Evolutionary conservation across 257 asterid genomes (phyloP), one percentile per base, ranked within the genome.

Genomic region (Hygrophila difformis): DNA sequence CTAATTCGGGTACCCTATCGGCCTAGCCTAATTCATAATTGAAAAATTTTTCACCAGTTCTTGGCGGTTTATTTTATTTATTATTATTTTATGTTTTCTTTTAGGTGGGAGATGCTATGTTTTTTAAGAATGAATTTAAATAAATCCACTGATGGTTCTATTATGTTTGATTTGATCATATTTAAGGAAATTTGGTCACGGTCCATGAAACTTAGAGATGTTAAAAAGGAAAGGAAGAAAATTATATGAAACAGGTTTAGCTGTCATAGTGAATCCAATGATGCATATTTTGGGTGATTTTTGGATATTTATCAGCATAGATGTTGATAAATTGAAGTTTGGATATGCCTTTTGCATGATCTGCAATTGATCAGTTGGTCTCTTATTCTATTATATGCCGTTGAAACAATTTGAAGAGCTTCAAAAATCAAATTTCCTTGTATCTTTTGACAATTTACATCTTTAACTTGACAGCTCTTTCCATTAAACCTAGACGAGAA

Each of bases 1-100:
- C 24, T 18, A 23, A 38, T 52, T 62, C 83, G 75, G 84, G 91
- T 82, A 60, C 44, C 20, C 15, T 6, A 22, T n/a, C n/a, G n/a
- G n/a, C n/a, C n/a, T n/a, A n/a, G n/a, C n/a, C n/a, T n/a, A 36
- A 3, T 40, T 26, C 47, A 33, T 22, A 24, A 26, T 26, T 26
- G 8, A 18, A 14, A 9, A 1, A 14, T 3, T 26, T 13, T 39
- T 39, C 44, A 41, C 17, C 22, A 35, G 1, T 41, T 41, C 15
- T 21, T 13, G 18, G 8, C 12, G 37, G 10, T 33, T 15, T 44
- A 33, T 4, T 18, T 58, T 14, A 8, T 44, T 47, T 24, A 24
- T 7, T 16, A 24, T 17, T 18, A 12, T 10, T 18, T 9, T 41
- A 13, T 5, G 44, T 36, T 38, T 15, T 33, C 12, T 12, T 33